Base-by-base conservation (phyloP, 1,284 basidiomycete genomes). In the Papiliotrema nemorosa region DNA sequence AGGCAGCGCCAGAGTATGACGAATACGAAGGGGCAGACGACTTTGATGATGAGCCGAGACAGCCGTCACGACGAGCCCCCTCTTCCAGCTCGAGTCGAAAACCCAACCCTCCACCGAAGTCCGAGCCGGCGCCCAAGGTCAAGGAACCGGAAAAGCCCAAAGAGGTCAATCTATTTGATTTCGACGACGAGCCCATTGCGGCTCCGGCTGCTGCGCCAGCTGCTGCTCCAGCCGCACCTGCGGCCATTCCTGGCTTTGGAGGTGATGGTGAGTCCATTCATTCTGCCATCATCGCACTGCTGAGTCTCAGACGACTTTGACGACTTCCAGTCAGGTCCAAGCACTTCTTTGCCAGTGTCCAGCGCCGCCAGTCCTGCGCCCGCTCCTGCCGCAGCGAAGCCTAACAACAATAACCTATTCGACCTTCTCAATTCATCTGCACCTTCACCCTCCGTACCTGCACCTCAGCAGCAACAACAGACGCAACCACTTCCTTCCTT, bases 1-100 rank as follows among this genome's bases (percentile, higher is more conserved):
- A 39, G 2, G 31, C 94, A 83, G 64, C 48, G 9, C 38, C 37
- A 26, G 61, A 63, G 26, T 72, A 63, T 35, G 93, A 97, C 63
- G 94, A 97, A 72, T 98, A 98, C 72, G 89, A 97, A 62, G 96
- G 94, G 3, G 94, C 96, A 1, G 96, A 96, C 50, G 90, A 92
- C 68, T 96, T 97, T 59, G 81, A 83, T 35, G 69, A 69, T 27
- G 51, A 52, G 26, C 53, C 20, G 3, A 7, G 29, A 31, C 38
- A 76, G 2, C 63, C 79, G 48, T 76, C 72, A 27, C 76, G 77
- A 18, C 76, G 64, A 14, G 46, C 55, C 1, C 27, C 55, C 5
- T 49, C 57, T 20, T 45, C 61, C 16, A 67, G 71, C 40, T 61
- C 73, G 10, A 54, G 79, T 13, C 70, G 78, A 20, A 76, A 79